These are phyloP conservation scores for Phyllosticta citriasiana DNA, from an alignment of 2,329 filamentous ascomycete species.

Conservation along the genomic window DNA sequence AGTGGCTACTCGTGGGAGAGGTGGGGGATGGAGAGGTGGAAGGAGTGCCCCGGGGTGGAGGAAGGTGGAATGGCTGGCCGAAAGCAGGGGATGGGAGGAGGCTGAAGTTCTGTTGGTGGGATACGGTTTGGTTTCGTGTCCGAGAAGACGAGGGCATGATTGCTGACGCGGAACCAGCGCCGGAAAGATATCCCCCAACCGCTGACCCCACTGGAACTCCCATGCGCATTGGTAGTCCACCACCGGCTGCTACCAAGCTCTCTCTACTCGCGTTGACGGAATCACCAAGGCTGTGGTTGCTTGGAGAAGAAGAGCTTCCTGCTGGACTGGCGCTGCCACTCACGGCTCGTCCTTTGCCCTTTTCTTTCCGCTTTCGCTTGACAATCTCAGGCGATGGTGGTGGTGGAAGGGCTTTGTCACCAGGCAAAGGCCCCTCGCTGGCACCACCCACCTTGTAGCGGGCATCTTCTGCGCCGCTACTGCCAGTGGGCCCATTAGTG, in stretches of 20 bases:
- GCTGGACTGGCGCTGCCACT: not conserved
- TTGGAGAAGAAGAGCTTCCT: not conserved
- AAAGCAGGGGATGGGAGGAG: not conserved
- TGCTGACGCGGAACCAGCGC: not conserved
- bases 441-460: not conserved
- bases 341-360: not conserved
- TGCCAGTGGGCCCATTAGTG: not conserved
- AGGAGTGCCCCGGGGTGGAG: not conserved
- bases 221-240: not conserved
- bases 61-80: not conserved
- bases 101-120: not conserved
- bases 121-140: not conserved
- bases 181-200: not conserved
- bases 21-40: not conserved
- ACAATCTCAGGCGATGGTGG: not conserved
- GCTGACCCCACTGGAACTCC: not conserved
- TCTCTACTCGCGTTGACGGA: not conserved
- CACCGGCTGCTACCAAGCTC: not conserved
- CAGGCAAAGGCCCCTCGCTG: not conserved
- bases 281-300: not conserved
- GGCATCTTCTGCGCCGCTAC: not conserved
- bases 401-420: not conserved
- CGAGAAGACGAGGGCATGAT: not conserved
- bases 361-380: not conserved
- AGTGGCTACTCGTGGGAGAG: not conserved